A percentile compares a stretch with the other conserved stretches of the same genome.
Conservation (phyloP, 2,329 filamentous ascomycete genomes). For the Knufia petricola region DNA sequence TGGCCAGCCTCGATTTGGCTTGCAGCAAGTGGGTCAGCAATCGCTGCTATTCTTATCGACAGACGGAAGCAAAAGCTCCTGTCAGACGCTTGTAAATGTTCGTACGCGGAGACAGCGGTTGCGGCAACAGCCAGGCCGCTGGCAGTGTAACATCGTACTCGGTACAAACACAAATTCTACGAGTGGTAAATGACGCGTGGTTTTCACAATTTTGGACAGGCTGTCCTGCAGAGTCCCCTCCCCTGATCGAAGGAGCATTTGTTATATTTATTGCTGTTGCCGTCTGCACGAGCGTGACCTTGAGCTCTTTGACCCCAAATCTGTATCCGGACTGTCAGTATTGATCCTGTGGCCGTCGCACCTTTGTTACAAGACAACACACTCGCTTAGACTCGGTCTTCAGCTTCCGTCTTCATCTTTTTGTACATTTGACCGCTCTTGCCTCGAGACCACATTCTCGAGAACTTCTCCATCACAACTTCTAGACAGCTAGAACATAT, state of each 20-base stretch:
- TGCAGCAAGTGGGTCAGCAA: background rate
- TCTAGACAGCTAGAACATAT: background rate
- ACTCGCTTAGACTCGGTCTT: background rate
- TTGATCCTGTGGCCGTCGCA: background rate
- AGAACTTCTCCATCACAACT: background rate
- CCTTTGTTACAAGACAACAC: background rate
- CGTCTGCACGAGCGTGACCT: background rate
- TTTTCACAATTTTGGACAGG: constrained; percentile 4
- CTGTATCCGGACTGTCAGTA: background rate
- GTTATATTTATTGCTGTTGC: background rate
- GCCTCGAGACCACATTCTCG: background rate
- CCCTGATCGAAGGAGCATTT: constrained; percentile 1
- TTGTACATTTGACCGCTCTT: constrained; percentile 1
- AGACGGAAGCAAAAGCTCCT: no score
- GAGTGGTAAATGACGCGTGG: background rate
- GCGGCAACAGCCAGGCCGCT: background rate
- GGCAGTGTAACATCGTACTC: background rate
- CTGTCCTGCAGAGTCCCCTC: constrained; percentile 1
- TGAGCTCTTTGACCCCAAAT: constrained; percentile 4
- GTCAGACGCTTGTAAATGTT: constrained; percentile 1
- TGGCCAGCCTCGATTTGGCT: constrained; percentile 1
- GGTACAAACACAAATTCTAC: background rate
- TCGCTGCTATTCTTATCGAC: constrained; percentile 2
- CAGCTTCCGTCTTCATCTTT: background rate
- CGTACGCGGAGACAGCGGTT: background rate